Base-by-base conservation (phyloP, 1,284 basidiomycete genomes). In the Sanguinoderma infundibulare region DNA sequence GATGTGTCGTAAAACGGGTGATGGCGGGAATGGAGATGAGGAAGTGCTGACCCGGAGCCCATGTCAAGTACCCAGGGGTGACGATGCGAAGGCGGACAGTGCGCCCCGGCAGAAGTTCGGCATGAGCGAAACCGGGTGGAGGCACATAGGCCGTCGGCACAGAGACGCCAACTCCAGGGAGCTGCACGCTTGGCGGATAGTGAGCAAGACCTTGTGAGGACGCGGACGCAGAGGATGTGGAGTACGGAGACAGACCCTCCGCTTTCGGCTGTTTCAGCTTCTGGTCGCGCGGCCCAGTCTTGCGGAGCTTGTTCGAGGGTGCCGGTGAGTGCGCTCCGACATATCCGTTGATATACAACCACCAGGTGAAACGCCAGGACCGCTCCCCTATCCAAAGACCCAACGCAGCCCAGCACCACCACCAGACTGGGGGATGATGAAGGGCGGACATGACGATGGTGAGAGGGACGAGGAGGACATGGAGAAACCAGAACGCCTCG, bases 1-100 rank as follows among this genome's bases (percentile, higher is more conserved):
- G 94, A 71, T 96, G 94, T 2, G 87, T 85, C 53, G 89, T 85
- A 72, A 89, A 81, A 47, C 78, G 80, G 7, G 88, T 87, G 12
- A 96, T 79, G 22, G 82, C 81, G 1, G 94, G 94, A 6, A 95
- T 78, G 60, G 82, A 86, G 62, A 96, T 82, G 24, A 92, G 81
- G 67, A 95, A 86, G 73, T 92, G 89, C 72, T 94, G 91, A 5
- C 94, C 94, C 0, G 94, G 88, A 5, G 85, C 81, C 92, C 92
- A 95, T 0, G 79, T 75, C 54, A 91, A 73, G 53, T 82, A 83
- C 0, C 82, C 81, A 0, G 88, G 83, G 0, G 90, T 83, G 44
- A 87, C 79, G 40, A 94, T 78, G 0, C 90, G 89, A 22, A 96
- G 74, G 22, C 94, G 88, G 20, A 96, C 75, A 3, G 90, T 94